Percentiles rank a stretch among this genome's conserved stretches.
Conservation (phyloP, 805 yeast species). For the Torulaspora delbrueckii region DNA sequence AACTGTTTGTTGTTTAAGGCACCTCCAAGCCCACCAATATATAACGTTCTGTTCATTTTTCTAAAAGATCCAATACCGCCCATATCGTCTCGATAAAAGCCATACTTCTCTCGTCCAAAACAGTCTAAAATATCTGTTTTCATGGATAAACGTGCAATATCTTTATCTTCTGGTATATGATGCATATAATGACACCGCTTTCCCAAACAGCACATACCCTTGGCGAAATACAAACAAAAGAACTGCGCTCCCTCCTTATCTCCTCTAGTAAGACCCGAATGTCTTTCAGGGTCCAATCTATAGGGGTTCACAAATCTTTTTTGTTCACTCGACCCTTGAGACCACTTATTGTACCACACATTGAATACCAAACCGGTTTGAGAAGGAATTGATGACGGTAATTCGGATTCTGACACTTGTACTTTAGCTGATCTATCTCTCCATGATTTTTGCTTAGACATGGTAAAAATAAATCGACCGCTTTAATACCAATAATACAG, state of each 20-base stretch:
- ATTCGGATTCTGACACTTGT: constrained; percentile 60
- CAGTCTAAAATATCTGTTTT: constrained; percentile 56
- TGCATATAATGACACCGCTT: constrained; percentile 72
- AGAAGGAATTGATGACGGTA: constrained; percentile 59
- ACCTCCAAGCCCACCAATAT: constrained; percentile 56
- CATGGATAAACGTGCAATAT: constrained; percentile 50
- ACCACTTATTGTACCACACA: constrained; percentile 87
- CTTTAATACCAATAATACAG: background rate
- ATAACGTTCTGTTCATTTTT: constrained; percentile 65
- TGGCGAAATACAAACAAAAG: constrained; percentile 80
- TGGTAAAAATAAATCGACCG: background rate
- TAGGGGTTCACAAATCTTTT: constrained; percentile 49
- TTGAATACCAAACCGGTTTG: constrained; percentile 80
- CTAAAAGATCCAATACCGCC: constrained; percentile 84
- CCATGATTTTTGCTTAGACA: constrained; percentile 18
- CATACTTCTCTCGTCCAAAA: constrained; percentile 84
- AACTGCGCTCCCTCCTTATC: constrained; percentile 44
- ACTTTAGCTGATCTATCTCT: constrained; percentile 55
- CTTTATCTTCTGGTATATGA: constrained; percentile 61
- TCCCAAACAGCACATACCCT: constrained; percentile 83
- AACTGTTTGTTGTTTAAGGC: constrained; percentile 39
- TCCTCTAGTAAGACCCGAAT: constrained; percentile 74
- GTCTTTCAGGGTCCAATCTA: constrained; percentile 54
- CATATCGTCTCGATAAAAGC: constrained; percentile 87
- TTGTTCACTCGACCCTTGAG: constrained; percentile 43